A percentile compares a stretch with the other conserved stretches of the same genome.
Evolutionary conservation across 129 eudicot genomes (phyloP).

Genomic region (Flaveria sonorensis): DNA sequence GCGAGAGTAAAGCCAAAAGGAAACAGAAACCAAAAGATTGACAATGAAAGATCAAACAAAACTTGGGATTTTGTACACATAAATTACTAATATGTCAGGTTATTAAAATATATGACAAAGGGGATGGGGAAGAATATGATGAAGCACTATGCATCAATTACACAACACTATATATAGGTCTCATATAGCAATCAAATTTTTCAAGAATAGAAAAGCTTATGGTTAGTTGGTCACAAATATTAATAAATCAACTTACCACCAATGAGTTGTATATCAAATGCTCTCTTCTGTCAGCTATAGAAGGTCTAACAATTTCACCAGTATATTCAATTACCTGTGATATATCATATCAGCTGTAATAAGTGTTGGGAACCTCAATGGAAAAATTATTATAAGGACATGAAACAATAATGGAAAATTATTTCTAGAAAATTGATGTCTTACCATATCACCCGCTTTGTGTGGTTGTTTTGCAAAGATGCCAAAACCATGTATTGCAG

Average conservation of each 20-base stretch:
- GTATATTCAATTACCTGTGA: slow-evolving; percentile 88
- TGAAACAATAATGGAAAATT: neutral
- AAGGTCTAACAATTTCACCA: slow-evolving; percentile 90
- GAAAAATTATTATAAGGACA: neutral
- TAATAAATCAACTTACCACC: slow-evolving; percentile 64
- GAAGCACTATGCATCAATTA: slow-evolving; percentile 8
- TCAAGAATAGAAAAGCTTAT: neutral
- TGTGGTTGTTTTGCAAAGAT: slow-evolving; percentile 87
- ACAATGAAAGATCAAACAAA: neutral
- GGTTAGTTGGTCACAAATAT: neutral
- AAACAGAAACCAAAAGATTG: neutral
- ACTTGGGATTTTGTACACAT: neutral
- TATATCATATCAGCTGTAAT: neutral
- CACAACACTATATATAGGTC: slow-evolving; percentile 2
- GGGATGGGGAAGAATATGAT: neutral
- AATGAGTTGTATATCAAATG: slow-evolving; percentile 85
- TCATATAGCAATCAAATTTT: slow-evolving; percentile 1
- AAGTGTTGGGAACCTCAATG: neutral
- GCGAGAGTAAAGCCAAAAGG: neutral
- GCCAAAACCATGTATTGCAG: slow-evolving; percentile 95
- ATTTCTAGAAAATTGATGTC: neutral
- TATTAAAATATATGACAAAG: neutral
- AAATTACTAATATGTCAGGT: neutral
- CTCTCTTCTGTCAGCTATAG: slow-evolving; percentile 96
- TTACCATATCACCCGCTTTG: slow-evolving; percentile 98